Conservation (phyloP, 805 yeast genomes). For the Candida koratica region DNA sequence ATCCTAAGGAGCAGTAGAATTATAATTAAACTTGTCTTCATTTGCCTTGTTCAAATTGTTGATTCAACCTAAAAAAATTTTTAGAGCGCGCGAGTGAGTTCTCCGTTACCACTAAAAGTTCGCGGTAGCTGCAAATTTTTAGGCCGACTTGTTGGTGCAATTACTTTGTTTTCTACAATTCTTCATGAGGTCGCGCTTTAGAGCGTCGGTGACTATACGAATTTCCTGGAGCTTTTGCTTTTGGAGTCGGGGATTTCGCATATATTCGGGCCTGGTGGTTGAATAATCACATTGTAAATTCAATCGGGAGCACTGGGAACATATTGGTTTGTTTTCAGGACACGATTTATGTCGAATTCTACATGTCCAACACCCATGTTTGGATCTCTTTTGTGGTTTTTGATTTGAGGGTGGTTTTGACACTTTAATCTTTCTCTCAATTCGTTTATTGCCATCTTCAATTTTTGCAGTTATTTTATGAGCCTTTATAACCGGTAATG, state of each 20-base stretch:
- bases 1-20: constrained; percentile 1
- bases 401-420: not conserved
- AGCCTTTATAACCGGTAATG: not conserved
- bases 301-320: constrained; percentile 55
- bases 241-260: constrained; percentile 33
- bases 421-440: not conserved
- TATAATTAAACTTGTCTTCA: constrained; percentile 3
- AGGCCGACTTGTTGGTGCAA: no score
- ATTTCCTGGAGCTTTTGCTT: constrained; percentile 16
- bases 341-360: constrained; percentile 70
- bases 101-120: no score
- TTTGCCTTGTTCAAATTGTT: not conserved
- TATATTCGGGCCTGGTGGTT: constrained; percentile 37
- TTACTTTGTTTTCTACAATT: constrained; percentile 1
- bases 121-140: no score
- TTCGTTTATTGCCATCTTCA: no score
- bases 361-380: constrained; percentile 73
- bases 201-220: constrained; percentile 8
- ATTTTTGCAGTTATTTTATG: not conserved
- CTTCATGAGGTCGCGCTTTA: constrained; percentile 5
- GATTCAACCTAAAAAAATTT: constrained; percentile 2
- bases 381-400: not conserved
- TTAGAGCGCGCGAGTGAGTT: no score
- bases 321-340: constrained; percentile 59
- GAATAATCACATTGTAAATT: constrained; percentile 50